phyloP scores from a whole-genome alignment of 768 basidiomycete genomes.

The Russula emetica region DNA sequence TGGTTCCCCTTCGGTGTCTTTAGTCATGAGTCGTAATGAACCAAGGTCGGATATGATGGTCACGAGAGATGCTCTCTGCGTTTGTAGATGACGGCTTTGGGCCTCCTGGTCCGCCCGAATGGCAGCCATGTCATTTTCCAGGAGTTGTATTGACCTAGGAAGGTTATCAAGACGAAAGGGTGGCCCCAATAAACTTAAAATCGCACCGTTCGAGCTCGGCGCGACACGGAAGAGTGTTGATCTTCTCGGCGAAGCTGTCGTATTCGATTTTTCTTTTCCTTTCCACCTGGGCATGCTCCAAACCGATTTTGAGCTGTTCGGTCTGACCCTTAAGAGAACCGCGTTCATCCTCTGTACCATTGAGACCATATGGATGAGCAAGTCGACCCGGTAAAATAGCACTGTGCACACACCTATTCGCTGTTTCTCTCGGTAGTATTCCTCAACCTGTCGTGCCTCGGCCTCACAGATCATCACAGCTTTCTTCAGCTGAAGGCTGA shows the following conservation, averaged over 20 bases:
- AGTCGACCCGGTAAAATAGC: constrained; percentile 6
- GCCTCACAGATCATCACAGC: constrained; percentile 81
- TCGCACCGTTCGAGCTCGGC: constrained; percentile 75
- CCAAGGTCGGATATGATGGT: constrained; percentile 58
- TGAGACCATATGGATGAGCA: constrained; percentile 13
- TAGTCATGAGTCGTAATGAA: constrained; percentile 61
- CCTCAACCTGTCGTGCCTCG: constrained; percentile 78
- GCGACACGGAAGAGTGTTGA: constrained; percentile 70
- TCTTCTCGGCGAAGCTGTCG: constrained; percentile 76
- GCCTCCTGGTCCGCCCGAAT: constrained; percentile 72
- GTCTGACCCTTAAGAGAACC: constrained; percentile 64
- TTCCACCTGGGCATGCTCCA: constrained; percentile 75
- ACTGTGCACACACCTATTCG: constrained; percentile 55
- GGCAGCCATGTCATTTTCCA: constrained; percentile 76
- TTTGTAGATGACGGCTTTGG: constrained; percentile 60
- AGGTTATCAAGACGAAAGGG: background rate
- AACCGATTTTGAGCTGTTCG: constrained; percentile 65
- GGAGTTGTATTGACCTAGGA: constrained; percentile 57
- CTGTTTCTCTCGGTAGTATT: constrained; percentile 69
- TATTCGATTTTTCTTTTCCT: constrained; percentile 82
- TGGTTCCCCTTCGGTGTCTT: constrained; percentile 48
- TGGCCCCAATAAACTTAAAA: constrained; percentile 1
- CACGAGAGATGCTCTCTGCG: constrained; percentile 66
- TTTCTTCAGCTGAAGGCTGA: constrained; percentile 72
- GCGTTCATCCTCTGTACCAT: constrained; percentile 60